Conservation (phyloP, 2,329 filamentous ascomycete species). For the Dothideomycetes sp. region DNA sequence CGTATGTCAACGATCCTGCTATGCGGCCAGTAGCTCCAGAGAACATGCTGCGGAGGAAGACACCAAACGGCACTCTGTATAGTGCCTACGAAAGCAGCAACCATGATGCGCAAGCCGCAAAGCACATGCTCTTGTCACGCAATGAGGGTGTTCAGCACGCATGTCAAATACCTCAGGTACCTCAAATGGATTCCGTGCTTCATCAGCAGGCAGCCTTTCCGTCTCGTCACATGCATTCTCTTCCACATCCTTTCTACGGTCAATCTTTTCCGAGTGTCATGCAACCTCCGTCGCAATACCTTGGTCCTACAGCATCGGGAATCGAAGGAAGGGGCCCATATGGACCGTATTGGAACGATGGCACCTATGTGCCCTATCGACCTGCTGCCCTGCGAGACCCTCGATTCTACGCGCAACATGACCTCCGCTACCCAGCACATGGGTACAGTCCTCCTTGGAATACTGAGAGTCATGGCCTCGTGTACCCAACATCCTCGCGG, state of each 20-base stretch:
- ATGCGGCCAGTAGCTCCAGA: slow-evolving; percentile 36
- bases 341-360: slow-evolving; percentile 56
- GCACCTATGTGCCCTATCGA: slow-evolving; percentile 51
- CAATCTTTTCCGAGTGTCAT: slow-evolving; percentile 50
- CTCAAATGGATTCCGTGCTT: slow-evolving; percentile 52
- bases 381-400: slow-evolving; percentile 49
- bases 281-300: slow-evolving; percentile 50
- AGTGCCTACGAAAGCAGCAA: slow-evolving; percentile 78
- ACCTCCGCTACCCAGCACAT: slow-evolving; percentile 12
- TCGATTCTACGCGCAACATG: slow-evolving; percentile 31
- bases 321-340: slow-evolving; percentile 47
- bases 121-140: slow-evolving; percentile 67
- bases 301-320: slow-evolving; percentile 50
- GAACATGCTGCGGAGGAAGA: slow-evolving; percentile 81
- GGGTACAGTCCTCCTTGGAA: not conserved
- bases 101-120: slow-evolving; percentile 40
- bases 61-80: slow-evolving; percentile 84
- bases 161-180: slow-evolving; percentile 24
- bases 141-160: slow-evolving; percentile 1
- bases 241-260: slow-evolving; percentile 21
- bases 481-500: slow-evolving; percentile 3
- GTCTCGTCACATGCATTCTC: slow-evolving; percentile 11
- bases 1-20: slow-evolving; percentile 4
- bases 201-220: slow-evolving; percentile 41
- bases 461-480: not conserved